Conservation (phyloP, 2,329 filamentous ascomycete genomes). For the Calonectria pauciramosa region DNA sequence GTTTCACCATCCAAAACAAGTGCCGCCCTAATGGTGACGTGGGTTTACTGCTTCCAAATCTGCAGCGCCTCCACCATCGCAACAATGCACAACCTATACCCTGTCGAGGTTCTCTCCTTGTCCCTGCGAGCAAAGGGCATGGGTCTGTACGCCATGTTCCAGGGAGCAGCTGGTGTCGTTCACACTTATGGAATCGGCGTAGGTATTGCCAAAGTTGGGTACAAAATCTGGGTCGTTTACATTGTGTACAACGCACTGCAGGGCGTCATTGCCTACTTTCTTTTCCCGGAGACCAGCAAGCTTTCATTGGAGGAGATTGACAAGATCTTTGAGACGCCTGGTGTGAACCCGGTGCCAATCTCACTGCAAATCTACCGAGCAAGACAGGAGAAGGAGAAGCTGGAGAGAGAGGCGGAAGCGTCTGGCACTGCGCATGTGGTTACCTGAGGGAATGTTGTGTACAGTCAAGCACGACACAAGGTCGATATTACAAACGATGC, state of each 20-base stretch:
- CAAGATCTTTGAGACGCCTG: constrained; percentile 39
- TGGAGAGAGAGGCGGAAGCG: constrained; percentile 2
- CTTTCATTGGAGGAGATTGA: constrained; percentile 42
- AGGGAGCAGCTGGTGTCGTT: constrained; percentile 38
- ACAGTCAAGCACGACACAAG: not conserved
- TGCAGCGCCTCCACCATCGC: constrained; percentile 43
- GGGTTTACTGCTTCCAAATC: constrained; percentile 41
- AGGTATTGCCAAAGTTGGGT: constrained; percentile 35
- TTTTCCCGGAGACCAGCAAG: constrained; percentile 41
- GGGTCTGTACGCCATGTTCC: constrained; percentile 42
- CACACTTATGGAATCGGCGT: constrained; percentile 42
- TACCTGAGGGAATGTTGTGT: not conserved
- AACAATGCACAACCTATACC: constrained; percentile 42
- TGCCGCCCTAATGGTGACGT: constrained; percentile 32
- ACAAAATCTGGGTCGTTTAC: constrained; percentile 42
- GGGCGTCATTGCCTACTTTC: constrained; percentile 34
- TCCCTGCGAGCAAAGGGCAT: constrained; percentile 41
- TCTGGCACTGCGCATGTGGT: not conserved
- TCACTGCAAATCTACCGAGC: constrained; percentile 24
- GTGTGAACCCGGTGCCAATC: constrained; percentile 15
- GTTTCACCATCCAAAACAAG: not conserved
- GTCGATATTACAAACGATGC: too few species aligned
- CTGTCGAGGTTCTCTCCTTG: constrained; percentile 39
- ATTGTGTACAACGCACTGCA: constrained; percentile 39
- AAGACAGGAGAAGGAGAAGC: constrained; percentile 11